Evolutionary conservation across 768 basidiomycete species (phyloP), one percentile per base, ranked within the genome.

Genomic region (Mycena indigotica): DNA sequence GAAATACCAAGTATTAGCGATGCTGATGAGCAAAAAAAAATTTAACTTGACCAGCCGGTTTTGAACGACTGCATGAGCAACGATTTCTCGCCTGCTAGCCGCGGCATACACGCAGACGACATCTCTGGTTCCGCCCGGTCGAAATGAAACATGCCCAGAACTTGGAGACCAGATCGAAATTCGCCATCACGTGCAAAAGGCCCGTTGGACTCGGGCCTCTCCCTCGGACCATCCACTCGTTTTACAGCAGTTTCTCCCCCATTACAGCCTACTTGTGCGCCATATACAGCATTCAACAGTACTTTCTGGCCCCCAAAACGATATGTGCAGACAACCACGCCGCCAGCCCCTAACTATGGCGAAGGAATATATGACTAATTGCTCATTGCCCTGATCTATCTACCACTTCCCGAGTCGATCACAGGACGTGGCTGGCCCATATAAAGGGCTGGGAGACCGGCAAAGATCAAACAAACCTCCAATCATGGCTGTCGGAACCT

Each of bases 401-500:
- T 23, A 32, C 54, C 50, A 35, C 13, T 38, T n/a, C n/a, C n/a
- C n/a, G n/a, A n/a, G n/a, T 41, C 8, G 25, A 28, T 48, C 30
- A 58, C 28, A 32, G 39, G 46, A 21, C 25, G 23, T 41, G 30
- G 24, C 4, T 30, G 23, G 15, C 39, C 41, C 41, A 38, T 52
- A n/a, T 55, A 46, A 54, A 58, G 46, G 29, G 17, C 30, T 30
- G 30, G 21, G 23, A 10, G 39, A 39, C 32, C 12, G 28, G 39
- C 17, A n/a, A n/a, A n/a, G n/a, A n/a, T n/a, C 3, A n/a, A 26
- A 28, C 29, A 54, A 41, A 30, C 23, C 25, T 26, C 53, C 15
- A 19, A 15, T 23, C 19, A 62, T 62, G 61, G 53, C 61, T 24
- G 40, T 58, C 21, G 57, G 53, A 39, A 58, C 56, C 10, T 62